Conservation (phyloP, 805 yeast genomes). For the Osmozyma mogii region DNA sequence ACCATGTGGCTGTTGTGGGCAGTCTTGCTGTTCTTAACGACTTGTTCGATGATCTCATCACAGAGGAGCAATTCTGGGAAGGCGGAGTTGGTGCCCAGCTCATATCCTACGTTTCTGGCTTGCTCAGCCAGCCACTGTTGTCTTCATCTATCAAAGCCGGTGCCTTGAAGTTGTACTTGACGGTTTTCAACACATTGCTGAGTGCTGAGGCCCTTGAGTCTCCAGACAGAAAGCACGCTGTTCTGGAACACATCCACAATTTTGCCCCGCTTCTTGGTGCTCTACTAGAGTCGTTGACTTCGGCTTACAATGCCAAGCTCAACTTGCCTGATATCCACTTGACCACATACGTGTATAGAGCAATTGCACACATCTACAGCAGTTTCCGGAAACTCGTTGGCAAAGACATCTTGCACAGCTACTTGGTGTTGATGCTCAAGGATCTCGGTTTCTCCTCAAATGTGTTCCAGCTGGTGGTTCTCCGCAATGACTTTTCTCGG, state of each 20-base stretch:
- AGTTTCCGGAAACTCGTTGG: slow-evolving; percentile 20
- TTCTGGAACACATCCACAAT: slow-evolving; percentile 18
- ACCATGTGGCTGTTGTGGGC: slow-evolving; percentile 37
- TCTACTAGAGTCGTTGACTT: slow-evolving; percentile 2
- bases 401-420: slow-evolving; percentile 7
- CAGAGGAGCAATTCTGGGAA: slow-evolving; percentile 81
- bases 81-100: slow-evolving; percentile 57
- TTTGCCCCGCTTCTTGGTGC: slow-evolving; percentile 5
- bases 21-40: slow-evolving; percentile 61
- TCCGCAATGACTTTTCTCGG: slow-evolving; percentile 5
- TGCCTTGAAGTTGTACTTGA: slow-evolving; percentile 44
- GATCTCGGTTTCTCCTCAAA: slow-evolving; percentile 18
- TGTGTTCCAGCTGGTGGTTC: slow-evolving; percentile 7
- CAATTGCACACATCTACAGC: slow-evolving; percentile 18
- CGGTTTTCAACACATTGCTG: slow-evolving; percentile 46
- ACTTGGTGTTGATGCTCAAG: slow-evolving; percentile 11
- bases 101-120: slow-evolving; percentile 39
- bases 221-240: slow-evolving; percentile 28
- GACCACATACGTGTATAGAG: slow-evolving; percentile 21
- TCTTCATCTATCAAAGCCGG: slow-evolving; percentile 36
- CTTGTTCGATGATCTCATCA: slow-evolving; percentile 74
- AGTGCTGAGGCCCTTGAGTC: slow-evolving; percentile 39
- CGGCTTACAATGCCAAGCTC: slow-evolving; percentile 2
- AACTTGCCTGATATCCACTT: slow-evolving; percentile 14
- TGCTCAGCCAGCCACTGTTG: slow-evolving; percentile 22